phyloP scores from a whole-genome alignment of 495 filamentous ascomycete species.

The Neurospora tetrasperma region DNA sequence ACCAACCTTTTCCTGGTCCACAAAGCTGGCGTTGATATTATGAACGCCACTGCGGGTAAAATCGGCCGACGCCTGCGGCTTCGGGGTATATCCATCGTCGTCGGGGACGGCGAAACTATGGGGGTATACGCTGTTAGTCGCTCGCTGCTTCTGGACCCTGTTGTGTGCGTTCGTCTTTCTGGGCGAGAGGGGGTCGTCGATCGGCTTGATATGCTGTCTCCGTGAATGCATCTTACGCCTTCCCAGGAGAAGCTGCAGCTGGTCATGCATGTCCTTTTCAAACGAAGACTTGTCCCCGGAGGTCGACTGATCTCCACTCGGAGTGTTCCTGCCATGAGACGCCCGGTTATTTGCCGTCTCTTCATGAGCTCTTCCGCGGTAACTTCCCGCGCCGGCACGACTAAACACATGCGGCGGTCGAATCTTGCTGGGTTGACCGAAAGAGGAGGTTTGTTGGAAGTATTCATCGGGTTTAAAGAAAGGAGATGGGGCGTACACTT shows the following conservation, averaged over 20 bases:
- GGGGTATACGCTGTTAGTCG: conserved; percentile 22
- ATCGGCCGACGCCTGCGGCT: conserved; percentile 15
- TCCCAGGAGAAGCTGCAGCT: conserved; percentile 18
- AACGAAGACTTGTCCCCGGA: conserved; percentile 14
- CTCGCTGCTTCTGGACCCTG: conserved; percentile 7
- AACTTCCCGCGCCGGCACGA: conserved; percentile 5
- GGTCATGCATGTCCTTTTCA: conserved; percentile 13
- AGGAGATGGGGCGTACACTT: conserved; percentile 21
- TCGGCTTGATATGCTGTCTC: neutral
- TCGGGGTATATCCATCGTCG: conserved; percentile 22
- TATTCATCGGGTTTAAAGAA: neutral
- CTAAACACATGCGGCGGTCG: neutral
- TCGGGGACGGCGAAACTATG: conserved; percentile 42
- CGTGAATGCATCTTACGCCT: neutral
- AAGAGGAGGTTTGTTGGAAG: neutral
- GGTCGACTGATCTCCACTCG: conserved; percentile 16
- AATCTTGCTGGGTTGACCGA: neutral
- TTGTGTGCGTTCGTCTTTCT: conserved; percentile 1
- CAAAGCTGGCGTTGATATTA: conserved; percentile 62
- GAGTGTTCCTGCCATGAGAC: conserved; percentile 5
- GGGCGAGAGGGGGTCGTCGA: conserved; percentile 1
- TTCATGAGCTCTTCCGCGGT: neutral
- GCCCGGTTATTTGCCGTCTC: conserved; percentile 3
- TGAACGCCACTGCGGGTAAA: conserved; percentile 54
- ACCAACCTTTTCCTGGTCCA: conserved; percentile 25